Percentiles rank a stretch among this genome's conserved stretches.
These are phyloP conservation scores for Wickerhamomyces mucosus DNA, from an alignment of 805 yeast species.

Conservation along the genomic window DNA sequence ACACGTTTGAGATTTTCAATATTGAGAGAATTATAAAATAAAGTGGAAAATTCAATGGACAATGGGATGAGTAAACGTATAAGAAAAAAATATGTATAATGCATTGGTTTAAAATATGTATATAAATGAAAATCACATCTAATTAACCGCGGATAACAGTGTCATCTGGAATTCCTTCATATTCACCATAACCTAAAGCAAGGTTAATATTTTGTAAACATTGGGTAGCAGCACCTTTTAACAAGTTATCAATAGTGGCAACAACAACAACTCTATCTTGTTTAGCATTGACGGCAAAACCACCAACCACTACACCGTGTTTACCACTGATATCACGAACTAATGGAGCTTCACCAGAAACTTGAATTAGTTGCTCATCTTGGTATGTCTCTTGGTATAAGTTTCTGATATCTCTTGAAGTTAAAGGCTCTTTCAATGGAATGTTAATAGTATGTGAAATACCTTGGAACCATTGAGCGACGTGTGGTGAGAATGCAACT, in stretches of 20 bases:
- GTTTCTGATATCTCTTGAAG: constrained; percentile 75
- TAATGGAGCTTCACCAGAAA: constrained; percentile 87
- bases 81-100: no score
- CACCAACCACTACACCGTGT: constrained; percentile 93
- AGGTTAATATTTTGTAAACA: constrained; percentile 94
- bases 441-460: constrained; percentile 86
- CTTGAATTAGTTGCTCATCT: constrained; percentile 76
- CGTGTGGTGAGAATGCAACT: constrained; percentile 93
- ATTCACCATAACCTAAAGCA: constrained; percentile 84
- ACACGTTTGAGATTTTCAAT: no score
- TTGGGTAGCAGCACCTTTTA: constrained; percentile 98
- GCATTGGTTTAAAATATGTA: no score
- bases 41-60: no score
- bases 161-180: constrained; percentile 85
- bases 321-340: constrained; percentile 88
- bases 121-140: no score
- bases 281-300: constrained; percentile 84
- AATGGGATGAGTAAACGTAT: no score
- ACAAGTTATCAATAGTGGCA: constrained; percentile 89
- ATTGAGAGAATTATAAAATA: no score
- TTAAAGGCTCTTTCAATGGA: constrained; percentile 64
- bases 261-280: constrained; percentile 89
- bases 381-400: constrained; percentile 82
- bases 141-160: constrained; percentile 26
- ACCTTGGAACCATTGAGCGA: constrained; percentile 99